A percentile compares a stretch with the other conserved stretches of the same genome.
Conservation (phyloP, 164 flowering plant species). For the Protea cynaroides region DNA sequence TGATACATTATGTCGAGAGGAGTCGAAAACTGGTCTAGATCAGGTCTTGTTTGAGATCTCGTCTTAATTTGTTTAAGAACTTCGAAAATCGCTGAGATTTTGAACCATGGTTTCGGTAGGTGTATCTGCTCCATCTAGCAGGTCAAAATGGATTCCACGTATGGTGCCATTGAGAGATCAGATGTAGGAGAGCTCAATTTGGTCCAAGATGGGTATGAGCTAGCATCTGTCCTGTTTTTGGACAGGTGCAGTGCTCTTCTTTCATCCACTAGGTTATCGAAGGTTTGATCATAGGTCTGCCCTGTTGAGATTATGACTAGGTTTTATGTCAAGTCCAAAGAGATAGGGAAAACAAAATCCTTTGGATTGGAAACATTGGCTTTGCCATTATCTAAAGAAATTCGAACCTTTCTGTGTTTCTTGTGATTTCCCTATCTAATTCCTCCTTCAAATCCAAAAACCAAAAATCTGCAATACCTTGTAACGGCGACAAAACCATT, state of each 20-base stretch:
- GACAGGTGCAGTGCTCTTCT: constrained; percentile 81
- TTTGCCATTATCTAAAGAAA: constrained; percentile 54
- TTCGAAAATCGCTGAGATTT: no score
- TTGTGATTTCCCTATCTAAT: constrained; percentile 19
- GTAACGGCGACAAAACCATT: constrained; percentile 69
- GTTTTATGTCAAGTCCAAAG: constrained; percentile 84
- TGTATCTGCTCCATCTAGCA: constrained; percentile 36
- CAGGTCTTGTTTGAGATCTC: no score
- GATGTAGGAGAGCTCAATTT: constrained; percentile 64
- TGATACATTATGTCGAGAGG: no score
- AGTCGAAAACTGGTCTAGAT: no score
- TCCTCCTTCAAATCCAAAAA: constrained; percentile 71
- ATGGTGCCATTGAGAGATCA: constrained; percentile 77
- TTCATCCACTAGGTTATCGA: constrained; percentile 79
- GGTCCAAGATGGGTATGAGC: constrained; percentile 57
- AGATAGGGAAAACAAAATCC: constrained; percentile 84
- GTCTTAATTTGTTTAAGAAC: no score
- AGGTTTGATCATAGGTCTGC: constrained; percentile 80
- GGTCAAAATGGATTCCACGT: constrained; percentile 49
- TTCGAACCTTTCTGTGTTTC: constrained; percentile 42
- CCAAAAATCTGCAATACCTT: constrained; percentile 68
- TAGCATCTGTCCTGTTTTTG: constrained; percentile 85
- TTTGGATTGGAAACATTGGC: constrained; percentile 54
- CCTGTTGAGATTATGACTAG: constrained; percentile 84
- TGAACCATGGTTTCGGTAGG: no score